Base-by-base conservation (phyloP, 768 basidiomycete genomes). In the Pulveroboletus sp. region DNA sequence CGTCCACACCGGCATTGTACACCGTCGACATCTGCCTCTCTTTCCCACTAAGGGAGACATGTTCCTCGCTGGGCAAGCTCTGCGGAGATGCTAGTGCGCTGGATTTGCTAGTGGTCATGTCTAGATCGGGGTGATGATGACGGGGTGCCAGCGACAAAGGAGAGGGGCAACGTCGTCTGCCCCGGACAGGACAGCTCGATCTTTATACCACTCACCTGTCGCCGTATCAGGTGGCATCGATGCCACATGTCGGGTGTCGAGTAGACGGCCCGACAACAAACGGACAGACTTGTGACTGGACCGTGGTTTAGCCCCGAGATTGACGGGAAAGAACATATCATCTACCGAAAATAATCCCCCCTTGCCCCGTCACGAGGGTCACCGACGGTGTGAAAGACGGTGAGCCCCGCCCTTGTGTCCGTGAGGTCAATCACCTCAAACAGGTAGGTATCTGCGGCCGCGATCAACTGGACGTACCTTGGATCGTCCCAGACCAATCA, bases 1-100 rank as follows among this genome's bases (percentile, higher is more conserved):
- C 67, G 61, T 86, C 85, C 49, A 84, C 58, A 39, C 78, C 69
- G n/a, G 76, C 53, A 45, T 71, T 73, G 53, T 66, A 73, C 42
- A 67, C 45, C 34, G n/a, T 29, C 8, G 27, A 8, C 34, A 17
- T 35, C 34, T 8, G 34, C 11, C 17, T 17, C 34, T n/a, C 3
- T n/a, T 35, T 19, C 34, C 7, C 11, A 8, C 16, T 3, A 17
- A 35, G 27, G 27, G 27, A 29, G 27, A 35, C 9, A 5, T 11
- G 17, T 19, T 35, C 34, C 34, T 35, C 17, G 34, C 12, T 17
- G 9, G 27, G 9, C 34, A 35, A 17, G n/a, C 52, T 41, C 20
- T 25, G 23, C 2, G 48, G 31, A 24, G 48, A 38, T 19, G n/a
- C n/a, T n/a, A n/a, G n/a, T n/a, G 17, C 9, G 34, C 10, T 35